These are phyloP conservation scores for Coniochaeta hoffmannii DNA, from an alignment of 2,329 filamentous ascomycete species.

Conservation along the genomic window DNA sequence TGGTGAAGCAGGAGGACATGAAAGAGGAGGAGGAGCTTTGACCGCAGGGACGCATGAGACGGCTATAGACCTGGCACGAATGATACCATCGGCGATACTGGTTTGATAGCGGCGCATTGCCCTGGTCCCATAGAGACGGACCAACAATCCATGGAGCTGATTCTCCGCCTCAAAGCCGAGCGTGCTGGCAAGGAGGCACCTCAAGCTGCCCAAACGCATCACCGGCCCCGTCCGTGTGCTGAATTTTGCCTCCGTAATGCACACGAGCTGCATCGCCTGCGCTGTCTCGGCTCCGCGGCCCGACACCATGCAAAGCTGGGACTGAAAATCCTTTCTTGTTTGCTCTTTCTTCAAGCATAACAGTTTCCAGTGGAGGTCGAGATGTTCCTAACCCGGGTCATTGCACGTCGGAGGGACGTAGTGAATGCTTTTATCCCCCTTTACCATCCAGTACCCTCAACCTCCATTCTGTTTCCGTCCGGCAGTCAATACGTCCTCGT, in stretches of 20 bases:
- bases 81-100: no score
- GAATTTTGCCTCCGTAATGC: background rate
- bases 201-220: background rate
- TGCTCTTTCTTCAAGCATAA: no score
- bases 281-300: no score
- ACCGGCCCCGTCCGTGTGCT: background rate
- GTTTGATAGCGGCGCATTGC: no score
- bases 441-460: background rate
- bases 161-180: background rate
- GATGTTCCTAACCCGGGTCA: no score
- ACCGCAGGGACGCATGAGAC: background rate
- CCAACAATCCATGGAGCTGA: background rate
- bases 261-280: no score
- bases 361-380: no score
- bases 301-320: no score
- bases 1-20: conserved; percentile 29
- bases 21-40: conserved; percentile 27
- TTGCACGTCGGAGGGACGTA: background rate
- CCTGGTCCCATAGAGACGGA: no score
- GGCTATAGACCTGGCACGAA: no score
- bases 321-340: no score
- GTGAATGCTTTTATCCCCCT: background rate
- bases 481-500: conserved; percentile 65
- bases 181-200: background rate
- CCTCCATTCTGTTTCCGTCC: background rate